Evolutionary conservation across 768 basidiomycete genomes (phyloP), one percentile per base, ranked within the genome.

Genomic region (Psilocybe azurescens): DNA sequence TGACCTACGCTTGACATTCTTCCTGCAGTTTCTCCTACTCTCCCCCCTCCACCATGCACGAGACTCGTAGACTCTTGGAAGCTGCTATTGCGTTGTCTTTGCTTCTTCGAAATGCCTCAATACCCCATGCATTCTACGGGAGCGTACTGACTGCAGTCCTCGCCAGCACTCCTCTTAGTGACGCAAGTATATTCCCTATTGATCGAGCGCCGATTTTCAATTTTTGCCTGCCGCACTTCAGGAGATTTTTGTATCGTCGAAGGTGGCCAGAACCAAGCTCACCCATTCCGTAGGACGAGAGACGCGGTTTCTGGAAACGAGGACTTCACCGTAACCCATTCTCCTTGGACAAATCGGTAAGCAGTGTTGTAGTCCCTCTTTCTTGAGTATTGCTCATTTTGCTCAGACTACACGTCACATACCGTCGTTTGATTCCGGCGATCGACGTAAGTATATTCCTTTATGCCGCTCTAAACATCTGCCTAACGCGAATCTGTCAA

Each of bases 211-310:
- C 44, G 39, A 62, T 48, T 38, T 54, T 47, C 47, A 38, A 32
- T 48, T 47, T 59, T 55, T 55, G 18, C 47, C 36, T 33, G 44
- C 14, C 58, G 29, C 67, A 70, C 61, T 73, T 41, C 74, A 94
- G 93, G 93, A 95, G 75, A 90, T 95, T 56, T 88, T 65, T 94
- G 93, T 73, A 88, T 95, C 72, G 91, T 93, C 63, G 89, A 94
- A 74, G 87, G 87, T 50, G 86, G 88, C n/a, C 74, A 84, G 38
- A 73, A 77, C 47, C 83, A 78, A 33, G 74, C 81, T 0, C 88
- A 94, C 72, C 89, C 91, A 0, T 95, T 94, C 73, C 86, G 91
- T 61, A 86, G 89, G 60, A 90, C 92, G 50, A 87, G 93, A 59
- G 90, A 93, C 65, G 91, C 93, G 11, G 71, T 91, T 56, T 75